Base-by-base conservation (phyloP, 768 basidiomycete species). In the Lactifluus volemus region DNA sequence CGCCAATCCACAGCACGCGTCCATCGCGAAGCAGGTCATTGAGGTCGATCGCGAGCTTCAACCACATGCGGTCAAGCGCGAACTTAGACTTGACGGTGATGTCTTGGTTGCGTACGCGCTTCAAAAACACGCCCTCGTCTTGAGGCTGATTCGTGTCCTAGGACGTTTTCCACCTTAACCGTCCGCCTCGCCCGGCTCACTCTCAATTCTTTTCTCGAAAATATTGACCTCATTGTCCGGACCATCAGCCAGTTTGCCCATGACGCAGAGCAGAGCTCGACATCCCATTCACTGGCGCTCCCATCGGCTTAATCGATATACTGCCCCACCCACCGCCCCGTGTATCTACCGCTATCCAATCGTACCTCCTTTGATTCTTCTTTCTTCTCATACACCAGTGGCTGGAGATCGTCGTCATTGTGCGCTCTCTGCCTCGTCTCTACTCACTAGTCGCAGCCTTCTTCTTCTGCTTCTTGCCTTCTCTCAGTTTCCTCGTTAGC, bases 391-490 rank as follows among this genome's bases (percentile, higher is more conserved):
- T 45, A 45, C 58, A n/a, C 25, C 15, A 36, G 29, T 17, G 12
- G 21, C 9, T 29, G 38, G 54, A 62, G 30, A 34, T 52, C 68
- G 34, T 68, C 68, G 9, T 34, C 32, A 34, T 38, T 11, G 25
- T 38, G 11, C 38, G 11, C 9, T 68, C 67, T 68, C 68, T 51
- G 70, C 77, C 58, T 81, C 85, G 66, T 73, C 77, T 64, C 82
- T 81, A 17, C 74, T 73, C 73, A 83, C 82, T 56, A 72, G 83
- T 82, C 55, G 84, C 78, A 71, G 84, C 82, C 74, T 87, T 89
- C 84, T 92, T 94, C 80, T 89, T 88, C 75, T 79, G 89, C 83
- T 94, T 96, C 83, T 91, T 95, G 75, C 77, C 84, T 74, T 93
- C 92, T 61, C 96, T 82, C 66, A 99, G 73, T 67, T 84, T 87